Conservation (phyloP, 352 stramenopile species). For the Globisporangium abappressorium region DNA sequence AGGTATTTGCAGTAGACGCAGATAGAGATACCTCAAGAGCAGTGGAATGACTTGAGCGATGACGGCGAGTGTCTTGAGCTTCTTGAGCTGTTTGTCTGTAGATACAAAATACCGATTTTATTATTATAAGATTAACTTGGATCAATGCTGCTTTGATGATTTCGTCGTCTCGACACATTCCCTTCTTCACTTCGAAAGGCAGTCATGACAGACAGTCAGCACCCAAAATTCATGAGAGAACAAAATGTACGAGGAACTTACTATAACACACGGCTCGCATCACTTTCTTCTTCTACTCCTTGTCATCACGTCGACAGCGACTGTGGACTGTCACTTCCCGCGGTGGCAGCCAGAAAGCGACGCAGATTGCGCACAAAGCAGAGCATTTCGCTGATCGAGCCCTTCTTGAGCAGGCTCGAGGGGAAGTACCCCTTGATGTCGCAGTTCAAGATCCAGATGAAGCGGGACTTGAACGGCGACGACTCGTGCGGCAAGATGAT, state of each 20-base stretch:
- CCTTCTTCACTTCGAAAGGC: constrained; percentile 12
- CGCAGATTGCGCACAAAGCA: constrained; percentile 82
- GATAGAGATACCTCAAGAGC: background rate
- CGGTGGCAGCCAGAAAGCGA: constrained; percentile 55
- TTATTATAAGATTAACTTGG: constrained; percentile 17
- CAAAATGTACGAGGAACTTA: constrained; percentile 12
- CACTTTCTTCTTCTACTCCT: background rate
- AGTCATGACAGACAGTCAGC: constrained; percentile 2
- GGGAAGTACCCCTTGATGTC: constrained; percentile 87
- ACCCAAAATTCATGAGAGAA: constrained; percentile 5
- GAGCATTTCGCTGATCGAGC: constrained; percentile 70
- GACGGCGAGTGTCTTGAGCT: background rate
- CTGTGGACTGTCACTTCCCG: constrained; percentile 33
- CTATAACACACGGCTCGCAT: constrained; percentile 7
- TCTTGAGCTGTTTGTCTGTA: background rate
- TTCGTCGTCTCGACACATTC: background rate
- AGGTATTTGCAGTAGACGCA: constrained; percentile 9
- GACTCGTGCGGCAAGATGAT: constrained; percentile 71
- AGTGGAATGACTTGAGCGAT: background rate
- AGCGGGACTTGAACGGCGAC: constrained; percentile 71
- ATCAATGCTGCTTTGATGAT: constrained; percentile 3
- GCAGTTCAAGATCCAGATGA: constrained; percentile 83
- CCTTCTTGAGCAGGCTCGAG: constrained; percentile 73
- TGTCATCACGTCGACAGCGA: constrained; percentile 17
- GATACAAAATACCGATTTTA: constrained; percentile 17